phyloP scores from a whole-genome alignment of 73 alveolate genomes.

The Stentor roeselii region DNA sequence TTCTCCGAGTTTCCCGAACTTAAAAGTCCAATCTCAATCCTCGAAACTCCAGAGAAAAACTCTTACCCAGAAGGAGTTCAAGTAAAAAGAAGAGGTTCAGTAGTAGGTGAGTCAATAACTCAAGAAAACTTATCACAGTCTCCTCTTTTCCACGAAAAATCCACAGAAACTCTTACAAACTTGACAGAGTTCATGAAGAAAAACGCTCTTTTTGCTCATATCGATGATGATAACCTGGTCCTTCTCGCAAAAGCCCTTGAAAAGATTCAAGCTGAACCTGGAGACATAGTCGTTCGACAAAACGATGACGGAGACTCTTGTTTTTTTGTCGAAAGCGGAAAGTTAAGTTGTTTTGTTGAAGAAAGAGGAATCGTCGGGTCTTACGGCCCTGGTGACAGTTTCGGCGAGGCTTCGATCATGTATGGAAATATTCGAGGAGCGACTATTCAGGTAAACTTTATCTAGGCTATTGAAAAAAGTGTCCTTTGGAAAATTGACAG shows the following conservation, averaged over 20 bases:
- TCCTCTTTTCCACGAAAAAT: neutral
- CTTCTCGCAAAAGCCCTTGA: neutral
- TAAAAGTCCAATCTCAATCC: neutral
- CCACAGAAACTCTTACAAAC: neutral
- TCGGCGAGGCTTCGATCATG: slow-evolving; percentile 15
- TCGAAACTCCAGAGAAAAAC: neutral
- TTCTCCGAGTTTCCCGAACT: slow-evolving; percentile 13
- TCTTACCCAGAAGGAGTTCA: neutral
- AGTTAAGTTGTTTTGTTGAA: neutral
- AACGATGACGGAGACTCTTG: slow-evolving; percentile 5
- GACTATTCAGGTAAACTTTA: neutral
- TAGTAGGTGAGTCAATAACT: neutral
- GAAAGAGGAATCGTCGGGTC: neutral
- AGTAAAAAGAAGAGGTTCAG: neutral
- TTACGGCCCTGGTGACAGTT: slow-evolving; percentile 14
- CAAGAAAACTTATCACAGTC: neutral
- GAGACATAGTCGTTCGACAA: neutral
- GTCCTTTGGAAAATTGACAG: neutral
- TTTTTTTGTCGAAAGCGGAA: slow-evolving; percentile 5
- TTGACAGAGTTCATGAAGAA: neutral
- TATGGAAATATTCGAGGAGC: slow-evolving; percentile 25
- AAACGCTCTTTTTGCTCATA: neutral
- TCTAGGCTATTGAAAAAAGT: neutral
- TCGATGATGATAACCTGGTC: neutral
- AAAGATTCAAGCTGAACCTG: neutral